phyloP scores from a whole-genome alignment of 106 monocot genomes.

The Dendrobium huoshanense region DNA sequence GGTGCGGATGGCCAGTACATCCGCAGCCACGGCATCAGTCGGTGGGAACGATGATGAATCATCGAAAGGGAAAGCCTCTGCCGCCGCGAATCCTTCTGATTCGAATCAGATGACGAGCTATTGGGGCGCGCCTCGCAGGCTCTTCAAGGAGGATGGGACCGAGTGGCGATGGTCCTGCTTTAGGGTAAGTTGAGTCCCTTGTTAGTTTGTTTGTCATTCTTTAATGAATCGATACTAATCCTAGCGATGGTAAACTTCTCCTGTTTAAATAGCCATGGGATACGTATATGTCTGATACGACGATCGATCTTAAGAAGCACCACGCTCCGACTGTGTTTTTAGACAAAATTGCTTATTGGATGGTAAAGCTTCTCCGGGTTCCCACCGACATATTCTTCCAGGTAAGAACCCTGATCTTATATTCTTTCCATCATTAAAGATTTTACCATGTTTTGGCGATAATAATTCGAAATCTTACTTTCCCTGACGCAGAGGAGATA shows the following conservation, averaged over 20 bases:
- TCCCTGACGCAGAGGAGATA: constrained; percentile 8
- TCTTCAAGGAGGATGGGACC: constrained; percentile 39
- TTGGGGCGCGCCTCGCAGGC: constrained; percentile 42
- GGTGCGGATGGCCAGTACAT: constrained; percentile 7
- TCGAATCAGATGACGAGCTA: constrained; percentile 39
- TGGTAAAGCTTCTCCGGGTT: constrained; percentile 40
- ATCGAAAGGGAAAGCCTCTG: neutral
- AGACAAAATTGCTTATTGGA: constrained; percentile 46
- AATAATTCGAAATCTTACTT: neutral
- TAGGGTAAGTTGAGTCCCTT: constrained; percentile 20
- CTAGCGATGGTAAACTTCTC: neutral
- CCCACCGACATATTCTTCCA: constrained; percentile 66
- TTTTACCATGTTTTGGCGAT: neutral
- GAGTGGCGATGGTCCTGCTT: constrained; percentile 65
- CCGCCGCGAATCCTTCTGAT: neutral
- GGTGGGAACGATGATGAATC: constrained; percentile 4
- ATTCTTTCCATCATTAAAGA: neutral
- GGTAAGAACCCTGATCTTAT: constrained; percentile 11
- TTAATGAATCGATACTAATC: neutral
- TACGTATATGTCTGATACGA: constrained; percentile 37
- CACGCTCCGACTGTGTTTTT: constrained; percentile 31
- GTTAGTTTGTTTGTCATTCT: neutral
- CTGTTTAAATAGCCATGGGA: constrained; percentile 46
- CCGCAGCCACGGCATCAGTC: neutral
- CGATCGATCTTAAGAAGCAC: constrained; percentile 57